These are phyloP conservation scores for Circinella minor DNA, from an alignment of 371 early-diverging fungal species.

Conservation along the genomic window DNA sequence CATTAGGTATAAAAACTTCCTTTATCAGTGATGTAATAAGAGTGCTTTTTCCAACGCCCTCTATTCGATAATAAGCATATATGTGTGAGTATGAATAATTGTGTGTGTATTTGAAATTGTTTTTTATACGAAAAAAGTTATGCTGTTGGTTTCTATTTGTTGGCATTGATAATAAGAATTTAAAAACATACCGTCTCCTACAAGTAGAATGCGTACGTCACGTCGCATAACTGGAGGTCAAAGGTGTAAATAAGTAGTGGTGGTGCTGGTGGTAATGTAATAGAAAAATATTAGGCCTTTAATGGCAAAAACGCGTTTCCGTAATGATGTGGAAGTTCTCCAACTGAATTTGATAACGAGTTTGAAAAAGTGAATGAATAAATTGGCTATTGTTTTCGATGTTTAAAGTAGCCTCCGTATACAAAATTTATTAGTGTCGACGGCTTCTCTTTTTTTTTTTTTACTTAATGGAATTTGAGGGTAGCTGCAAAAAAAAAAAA, in stretches of 20 bases:
- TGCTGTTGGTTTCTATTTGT: background rate
- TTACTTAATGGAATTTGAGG: no score
- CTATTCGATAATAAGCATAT: slow-evolving; percentile 39
- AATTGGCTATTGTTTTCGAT: no score
- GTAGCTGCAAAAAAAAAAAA: no score
- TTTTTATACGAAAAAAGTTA: no score
- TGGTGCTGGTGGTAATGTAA: background rate
- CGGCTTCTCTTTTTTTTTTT: no score
- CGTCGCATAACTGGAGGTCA: slow-evolving; percentile 68
- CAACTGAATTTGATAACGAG: no score
- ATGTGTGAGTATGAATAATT: background rate
- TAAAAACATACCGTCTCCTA: slow-evolving; percentile 83
- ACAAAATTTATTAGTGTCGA: no score
- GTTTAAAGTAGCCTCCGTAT: no score
- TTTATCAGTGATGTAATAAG: slow-evolving; percentile 95
- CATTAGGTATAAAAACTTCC: slow-evolving; percentile 91
- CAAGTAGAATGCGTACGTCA: slow-evolving; percentile 88
- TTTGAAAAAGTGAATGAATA: no score
- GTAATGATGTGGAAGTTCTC: no score
- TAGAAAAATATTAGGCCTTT: background rate
- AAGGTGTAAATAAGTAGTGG: background rate
- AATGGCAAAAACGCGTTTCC: no score
- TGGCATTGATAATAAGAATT: background rate
- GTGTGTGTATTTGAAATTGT: background rate
- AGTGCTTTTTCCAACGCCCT: slow-evolving; percentile 95